Percentiles rank a stretch among this genome's conserved stretches.
Evolutionary conservation across 1,284 basidiomycete species (phyloP).

Genomic region (Irpex lacteus): DNA sequence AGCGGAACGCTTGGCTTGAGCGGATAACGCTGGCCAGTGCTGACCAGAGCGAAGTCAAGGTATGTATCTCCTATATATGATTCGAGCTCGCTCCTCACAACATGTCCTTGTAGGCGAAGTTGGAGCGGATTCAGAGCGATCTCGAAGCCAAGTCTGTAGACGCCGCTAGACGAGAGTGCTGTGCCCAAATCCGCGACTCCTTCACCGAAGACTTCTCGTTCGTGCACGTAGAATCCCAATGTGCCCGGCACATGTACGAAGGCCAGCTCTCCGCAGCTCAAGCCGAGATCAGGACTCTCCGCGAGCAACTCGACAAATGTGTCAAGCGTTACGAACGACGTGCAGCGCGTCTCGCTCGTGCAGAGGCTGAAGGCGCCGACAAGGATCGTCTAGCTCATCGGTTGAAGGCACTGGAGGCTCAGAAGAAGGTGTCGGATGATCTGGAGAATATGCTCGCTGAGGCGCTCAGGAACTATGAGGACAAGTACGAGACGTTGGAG

Average conservation of each 20-base stretch:
- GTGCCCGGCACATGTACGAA: conserved; percentile 8
- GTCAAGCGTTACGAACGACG: conserved; percentile 10
- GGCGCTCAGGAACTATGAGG: conserved; percentile 6
- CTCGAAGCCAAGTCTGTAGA: conserved; percentile 4
- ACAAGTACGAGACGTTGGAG: conserved; percentile 14
- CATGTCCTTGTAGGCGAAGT: conserved; percentile 6
- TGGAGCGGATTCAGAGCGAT: not conserved
- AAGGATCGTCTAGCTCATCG: not conserved
- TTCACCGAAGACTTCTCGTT: conserved; percentile 12
- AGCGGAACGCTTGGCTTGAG: conserved; percentile 1
- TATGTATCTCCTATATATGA: not conserved
- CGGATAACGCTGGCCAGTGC: conserved; percentile 2
- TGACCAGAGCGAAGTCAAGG: conserved; percentile 9
- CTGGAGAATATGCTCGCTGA: conserved; percentile 10
- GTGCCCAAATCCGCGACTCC: not conserved
- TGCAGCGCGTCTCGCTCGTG: not conserved
- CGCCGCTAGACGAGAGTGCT: not conserved
- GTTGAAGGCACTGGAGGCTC: conserved; percentile 8
- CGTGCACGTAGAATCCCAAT: conserved; percentile 10
- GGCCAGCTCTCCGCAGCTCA: conserved; percentile 4
- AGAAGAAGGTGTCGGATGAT: conserved; percentile 9
- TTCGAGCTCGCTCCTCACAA: not conserved
- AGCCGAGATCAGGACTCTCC: conserved; percentile 3
- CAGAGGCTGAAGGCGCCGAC: not conserved
- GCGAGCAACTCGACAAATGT: conserved; percentile 1